phyloP scores from a whole-genome alignment of 75 land plant species.

The Selaginella tamariscina region DNA sequence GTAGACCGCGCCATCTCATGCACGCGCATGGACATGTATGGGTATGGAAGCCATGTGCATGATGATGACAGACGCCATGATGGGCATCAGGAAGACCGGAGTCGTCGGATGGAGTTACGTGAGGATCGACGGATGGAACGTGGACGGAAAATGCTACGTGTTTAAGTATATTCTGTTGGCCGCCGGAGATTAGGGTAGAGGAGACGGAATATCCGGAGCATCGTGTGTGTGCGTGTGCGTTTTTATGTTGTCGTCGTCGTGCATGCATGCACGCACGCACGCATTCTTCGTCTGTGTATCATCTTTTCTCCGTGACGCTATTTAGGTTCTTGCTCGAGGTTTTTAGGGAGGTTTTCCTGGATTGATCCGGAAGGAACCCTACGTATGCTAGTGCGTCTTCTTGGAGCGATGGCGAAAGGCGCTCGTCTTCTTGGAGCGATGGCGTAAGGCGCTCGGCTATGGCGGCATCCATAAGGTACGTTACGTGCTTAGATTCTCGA shows the following conservation, averaged over 20 bases:
- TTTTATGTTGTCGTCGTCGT: not conserved
- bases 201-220: not conserved
- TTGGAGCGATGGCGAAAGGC: not conserved
- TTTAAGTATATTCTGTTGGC: no score
- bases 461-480: not conserved
- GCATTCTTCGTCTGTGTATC: not conserved
- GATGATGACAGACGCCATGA: no score
- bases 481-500: not conserved
- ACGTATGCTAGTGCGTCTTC: not conserved
- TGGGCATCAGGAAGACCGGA: no score
- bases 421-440: no score
- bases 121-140: no score
- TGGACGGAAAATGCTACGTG: no score
- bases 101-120: no score
- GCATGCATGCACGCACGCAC: constrained; percentile 4
- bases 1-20: no score
- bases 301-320: not conserved
- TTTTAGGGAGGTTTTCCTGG: not conserved
- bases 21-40: no score
- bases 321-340: not conserved
- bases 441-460: not conserved
- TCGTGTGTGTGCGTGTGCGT: not conserved
- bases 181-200: no score
- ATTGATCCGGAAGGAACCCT: no score
- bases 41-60: no score